Conservation (phyloP, 2,329 filamentous ascomycete genomes). For the Xylariomycetidae sp. region DNA sequence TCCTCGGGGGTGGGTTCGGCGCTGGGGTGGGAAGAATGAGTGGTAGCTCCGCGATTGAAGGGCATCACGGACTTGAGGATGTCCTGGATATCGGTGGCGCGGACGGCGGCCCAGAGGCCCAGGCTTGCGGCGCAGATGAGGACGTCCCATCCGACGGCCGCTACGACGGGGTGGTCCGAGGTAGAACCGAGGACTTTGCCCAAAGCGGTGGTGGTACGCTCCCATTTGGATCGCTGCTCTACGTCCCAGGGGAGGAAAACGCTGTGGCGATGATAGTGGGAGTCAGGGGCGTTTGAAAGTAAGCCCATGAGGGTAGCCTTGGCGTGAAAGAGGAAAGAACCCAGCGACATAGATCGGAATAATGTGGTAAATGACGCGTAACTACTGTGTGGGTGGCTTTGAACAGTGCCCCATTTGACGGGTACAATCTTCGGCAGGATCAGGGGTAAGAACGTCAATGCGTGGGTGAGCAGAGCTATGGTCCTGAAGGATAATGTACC, state of each 20-base stretch:
- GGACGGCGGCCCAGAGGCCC: slow-evolving; percentile 53
- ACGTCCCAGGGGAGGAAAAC: slow-evolving; percentile 40
- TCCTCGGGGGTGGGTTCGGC: not conserved
- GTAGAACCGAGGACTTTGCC: slow-evolving; percentile 44
- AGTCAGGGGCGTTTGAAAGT: slow-evolving; percentile 41
- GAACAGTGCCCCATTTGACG: slow-evolving; percentile 40
- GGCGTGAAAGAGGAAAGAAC: slow-evolving; percentile 40
- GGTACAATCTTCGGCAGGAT: slow-evolving; percentile 44
- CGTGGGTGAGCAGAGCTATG: slow-evolving; percentile 27
- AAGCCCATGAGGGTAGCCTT: slow-evolving; percentile 40
- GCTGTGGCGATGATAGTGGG: slow-evolving; percentile 45
- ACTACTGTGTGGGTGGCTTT: slow-evolving; percentile 33
- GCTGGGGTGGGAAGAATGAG: not conserved
- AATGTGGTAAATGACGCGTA: slow-evolving; percentile 38
- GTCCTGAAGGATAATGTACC: slow-evolving; percentile 36
- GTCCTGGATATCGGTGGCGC: slow-evolving; percentile 44
- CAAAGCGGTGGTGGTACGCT: slow-evolving; percentile 40
- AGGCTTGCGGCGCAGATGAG: slow-evolving; percentile 49
- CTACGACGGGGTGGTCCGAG: slow-evolving; percentile 53
- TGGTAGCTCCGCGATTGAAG: slow-evolving; percentile 18
- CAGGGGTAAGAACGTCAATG: slow-evolving; percentile 41
- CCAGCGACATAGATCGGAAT: slow-evolving; percentile 42
- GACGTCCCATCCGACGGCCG: slow-evolving; percentile 54
- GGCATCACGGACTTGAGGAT: slow-evolving; percentile 39
- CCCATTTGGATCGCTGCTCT: slow-evolving; percentile 38